phyloP scores from a whole-genome alignment of 768 basidiomycete genomes.

The Lentinula sp. region DNA sequence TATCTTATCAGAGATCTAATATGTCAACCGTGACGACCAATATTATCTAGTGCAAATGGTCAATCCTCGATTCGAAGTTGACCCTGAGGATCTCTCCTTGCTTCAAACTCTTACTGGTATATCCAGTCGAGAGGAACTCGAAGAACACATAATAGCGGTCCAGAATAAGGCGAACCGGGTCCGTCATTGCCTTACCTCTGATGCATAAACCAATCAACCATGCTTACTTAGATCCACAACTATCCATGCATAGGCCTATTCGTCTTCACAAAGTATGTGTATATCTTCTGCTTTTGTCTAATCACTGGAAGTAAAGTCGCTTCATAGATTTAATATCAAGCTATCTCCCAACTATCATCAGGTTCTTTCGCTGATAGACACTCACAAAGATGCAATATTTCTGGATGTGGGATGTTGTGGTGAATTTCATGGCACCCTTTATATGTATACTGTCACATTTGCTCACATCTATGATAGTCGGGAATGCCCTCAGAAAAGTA shows the following conservation, averaged over 20 bases:
- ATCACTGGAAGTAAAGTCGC: neutral
- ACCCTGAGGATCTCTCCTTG: constrained; percentile 9
- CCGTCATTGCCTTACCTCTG: neutral
- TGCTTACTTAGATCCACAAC: neutral
- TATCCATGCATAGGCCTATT: constrained; percentile 3
- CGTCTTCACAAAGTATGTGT: constrained; percentile 29
- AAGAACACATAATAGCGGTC: constrained; percentile 12
- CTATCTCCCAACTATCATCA: constrained; percentile 15
- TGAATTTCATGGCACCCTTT: constrained; percentile 11
- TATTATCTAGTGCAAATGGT: neutral
- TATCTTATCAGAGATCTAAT: neutral
- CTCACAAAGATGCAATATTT: constrained; percentile 18
- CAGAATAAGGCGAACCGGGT: constrained; percentile 15
- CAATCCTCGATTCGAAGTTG: neutral
- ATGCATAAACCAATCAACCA: neutral
- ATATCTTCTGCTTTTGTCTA: constrained; percentile 19
- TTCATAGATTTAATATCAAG: constrained; percentile 15
- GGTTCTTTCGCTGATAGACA: constrained; percentile 11
- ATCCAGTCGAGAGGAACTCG: constrained; percentile 13
- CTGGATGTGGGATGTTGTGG: constrained; percentile 42
- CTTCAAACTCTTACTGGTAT: constrained; percentile 15
- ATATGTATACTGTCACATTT: neutral
- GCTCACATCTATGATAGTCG: constrained; percentile 21
- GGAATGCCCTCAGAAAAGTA: constrained; percentile 31
- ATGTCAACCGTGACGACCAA: no score